Base-by-base conservation (phyloP, 495 filamentous ascomycete genomes). In the Neurospora sp. region DNA sequence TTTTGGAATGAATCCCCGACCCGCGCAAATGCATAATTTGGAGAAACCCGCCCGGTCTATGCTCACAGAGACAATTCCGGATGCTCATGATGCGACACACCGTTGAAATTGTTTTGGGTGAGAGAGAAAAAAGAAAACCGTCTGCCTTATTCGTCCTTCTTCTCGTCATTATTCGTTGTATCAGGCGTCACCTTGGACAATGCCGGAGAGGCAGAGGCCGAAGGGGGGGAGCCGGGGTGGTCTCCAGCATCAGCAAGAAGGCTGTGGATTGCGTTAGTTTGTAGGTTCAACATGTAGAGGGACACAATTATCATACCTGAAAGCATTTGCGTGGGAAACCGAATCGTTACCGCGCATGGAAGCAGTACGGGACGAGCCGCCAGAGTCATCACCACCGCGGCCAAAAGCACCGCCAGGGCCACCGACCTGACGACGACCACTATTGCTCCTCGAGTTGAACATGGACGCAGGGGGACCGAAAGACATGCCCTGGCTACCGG, bases 301-400 rank as follows among this genome's bases (percentile, higher is more conserved):
- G 59, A 77, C 69, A 27, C 69, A 70, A 84, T 89, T 85, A 66
- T 66, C 54, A 37, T 86, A 97, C 96, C 93, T 94, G 86, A 96
- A 99, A 76, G 93, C 90, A 84, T 98, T 99, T 71, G 88, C 86
- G 73, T 91, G 90, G 42, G 91, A 88, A 44, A 89, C 85, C 69
- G 90, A 82, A 89, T 87, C 76, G 89, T 71, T 86, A 76, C 90
- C 89, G 80, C 90, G 91, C 73, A 86, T 89, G 82, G 94, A 91
- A 77, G 91, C 92, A 74, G 92, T 96, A 76, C 96, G 91, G 71
- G 94, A 97, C 72, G 93, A 94, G 70, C 90, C 88, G 40, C 81
- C 82, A 16, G 84, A 86, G 77, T 96, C 94, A 73, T 97, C 93
- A 69, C 89, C 89, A 59, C 88, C 87, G 76, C 90, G 88, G 77